Evolutionary conservation across 306 rosid species (phyloP), one percentile per base, ranked within the genome.

Genomic region (Calophaca sinica): DNA sequence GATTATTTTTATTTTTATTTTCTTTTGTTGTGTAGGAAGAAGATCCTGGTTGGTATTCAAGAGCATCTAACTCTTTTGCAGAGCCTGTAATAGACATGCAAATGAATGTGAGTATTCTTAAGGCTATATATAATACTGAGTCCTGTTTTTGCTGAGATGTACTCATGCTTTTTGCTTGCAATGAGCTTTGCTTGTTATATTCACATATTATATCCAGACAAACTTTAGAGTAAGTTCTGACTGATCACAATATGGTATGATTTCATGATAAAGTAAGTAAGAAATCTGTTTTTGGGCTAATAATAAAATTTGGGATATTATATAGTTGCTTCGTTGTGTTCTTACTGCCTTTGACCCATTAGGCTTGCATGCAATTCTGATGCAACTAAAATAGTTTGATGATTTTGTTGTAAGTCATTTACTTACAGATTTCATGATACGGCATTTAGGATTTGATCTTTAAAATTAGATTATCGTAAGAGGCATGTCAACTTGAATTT

Each of bases 41-140:
- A 84, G 96, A 91, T 75, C 98, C 98, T 58, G 89, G 96, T 74
- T 91, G 98, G 98, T 91, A 93, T 83, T 93, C 98, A 73, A 91
- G 97, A 87, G 91, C 86, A 61, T 91, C 97, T 63, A 83, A 82
- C 81, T 88, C 89, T 84, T 83, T 85, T 79, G 70, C 85, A 41
- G 98, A 93, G 78, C 92, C 98, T 78, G 85, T 90, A 2, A 78
- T 89, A 74, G 97, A 91, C 38, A 89, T 89, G 66, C 96, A 87
- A 83, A 90, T 86, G 88, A 93, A 89, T 68, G 98, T 93, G 89
- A 91, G 98, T 80, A 66, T 55, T 52, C 48, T 62, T 68, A 62
- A 36, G 65, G 55, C 48, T 61, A 15, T 79, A 44, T 45, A 65
- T 53, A n/a, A 32, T 46, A 32, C 42, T 0, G 62, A 70, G 12